Percentiles rank a stretch among this genome's conserved stretches.
Conservation (phyloP, 2,329 filamentous ascomycete genomes). For the Calonectria pseudoturangicola region DNA sequence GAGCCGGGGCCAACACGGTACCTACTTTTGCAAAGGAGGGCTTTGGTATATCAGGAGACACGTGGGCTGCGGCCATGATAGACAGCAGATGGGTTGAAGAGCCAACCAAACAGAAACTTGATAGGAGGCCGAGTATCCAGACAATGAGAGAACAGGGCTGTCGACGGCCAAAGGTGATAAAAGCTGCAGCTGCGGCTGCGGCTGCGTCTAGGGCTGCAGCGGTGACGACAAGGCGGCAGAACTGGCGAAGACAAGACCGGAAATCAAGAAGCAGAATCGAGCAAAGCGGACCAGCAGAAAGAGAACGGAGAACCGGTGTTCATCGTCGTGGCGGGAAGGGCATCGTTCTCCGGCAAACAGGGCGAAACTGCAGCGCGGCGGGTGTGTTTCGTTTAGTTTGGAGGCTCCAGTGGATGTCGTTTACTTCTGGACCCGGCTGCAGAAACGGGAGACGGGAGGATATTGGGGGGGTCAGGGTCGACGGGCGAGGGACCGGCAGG, state of each 20-base stretch:
- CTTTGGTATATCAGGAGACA: conserved; percentile 70
- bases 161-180: conserved; percentile 43
- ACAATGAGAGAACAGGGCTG: conserved; percentile 45
- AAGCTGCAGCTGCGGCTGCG: conserved; percentile 46
- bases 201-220: conserved; percentile 47
- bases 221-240: conserved; percentile 50
- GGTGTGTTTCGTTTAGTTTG: conserved; percentile 41
- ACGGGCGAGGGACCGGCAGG: conserved; percentile 32
- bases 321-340: conserved; percentile 70
- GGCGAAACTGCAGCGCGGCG: conserved; percentile 42
- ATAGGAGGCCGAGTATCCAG: conserved; percentile 44
- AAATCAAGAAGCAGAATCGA: conserved; percentile 74
- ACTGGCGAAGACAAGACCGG: conserved; percentile 57
- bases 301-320: conserved; percentile 70
- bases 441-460: conserved; percentile 32
- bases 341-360: conserved; percentile 57
- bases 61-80: conserved; percentile 69
- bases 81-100: conserved; percentile 46
- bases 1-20: background rate
- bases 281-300: conserved; percentile 70
- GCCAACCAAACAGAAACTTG: conserved; percentile 50
- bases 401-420: conserved; percentile 44
- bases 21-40: conserved; percentile 86
- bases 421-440: conserved; percentile 30
- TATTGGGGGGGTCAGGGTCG: conserved; percentile 39